Evolutionary conservation across 495 filamentous ascomycete species (phyloP).

Genomic region (Podospora bellae-mahoneyi): DNA sequence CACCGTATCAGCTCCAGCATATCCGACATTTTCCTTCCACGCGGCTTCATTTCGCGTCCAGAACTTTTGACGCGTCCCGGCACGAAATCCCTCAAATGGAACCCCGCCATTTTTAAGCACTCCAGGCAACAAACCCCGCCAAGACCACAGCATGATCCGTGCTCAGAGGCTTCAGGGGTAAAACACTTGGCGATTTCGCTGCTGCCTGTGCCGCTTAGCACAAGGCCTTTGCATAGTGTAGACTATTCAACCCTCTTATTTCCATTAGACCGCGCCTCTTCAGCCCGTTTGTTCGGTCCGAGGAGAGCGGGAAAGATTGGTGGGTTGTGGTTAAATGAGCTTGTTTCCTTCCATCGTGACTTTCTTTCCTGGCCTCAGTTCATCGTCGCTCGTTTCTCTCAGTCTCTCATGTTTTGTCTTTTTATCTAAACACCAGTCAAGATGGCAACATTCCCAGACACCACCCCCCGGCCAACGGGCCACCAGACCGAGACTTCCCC

Average conservation of each 20-base stretch:
- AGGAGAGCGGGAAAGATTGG: background rate
- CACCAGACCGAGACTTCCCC: background rate
- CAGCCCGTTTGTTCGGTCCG: background rate
- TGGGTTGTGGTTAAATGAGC: background rate
- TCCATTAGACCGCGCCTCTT: background rate
- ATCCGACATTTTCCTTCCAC: too few relatives aligned
- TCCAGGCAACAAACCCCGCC: too few relatives aligned
- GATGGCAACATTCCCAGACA: background rate
- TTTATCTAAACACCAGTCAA: background rate
- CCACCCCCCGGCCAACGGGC: background rate
- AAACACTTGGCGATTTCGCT: background rate
- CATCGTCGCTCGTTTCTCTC: too few relatives aligned
- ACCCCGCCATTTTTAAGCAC: too few relatives aligned
- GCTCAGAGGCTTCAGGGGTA: background rate
- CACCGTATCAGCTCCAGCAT: too few relatives aligned
- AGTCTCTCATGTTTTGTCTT: background rate
- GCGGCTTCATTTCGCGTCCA: too few relatives aligned
- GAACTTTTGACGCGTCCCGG: too few relatives aligned
- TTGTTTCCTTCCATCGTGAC: background rate
- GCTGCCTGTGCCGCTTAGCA: background rate
- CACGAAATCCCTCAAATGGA: too few relatives aligned
- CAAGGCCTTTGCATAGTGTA: background rate
- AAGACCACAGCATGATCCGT: background rate
- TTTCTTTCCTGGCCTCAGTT: background rate
- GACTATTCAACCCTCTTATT: background rate